Evolutionary conservation across 1,284 basidiomycete genomes (phyloP).

Genomic region (Waitea zeae): DNA sequence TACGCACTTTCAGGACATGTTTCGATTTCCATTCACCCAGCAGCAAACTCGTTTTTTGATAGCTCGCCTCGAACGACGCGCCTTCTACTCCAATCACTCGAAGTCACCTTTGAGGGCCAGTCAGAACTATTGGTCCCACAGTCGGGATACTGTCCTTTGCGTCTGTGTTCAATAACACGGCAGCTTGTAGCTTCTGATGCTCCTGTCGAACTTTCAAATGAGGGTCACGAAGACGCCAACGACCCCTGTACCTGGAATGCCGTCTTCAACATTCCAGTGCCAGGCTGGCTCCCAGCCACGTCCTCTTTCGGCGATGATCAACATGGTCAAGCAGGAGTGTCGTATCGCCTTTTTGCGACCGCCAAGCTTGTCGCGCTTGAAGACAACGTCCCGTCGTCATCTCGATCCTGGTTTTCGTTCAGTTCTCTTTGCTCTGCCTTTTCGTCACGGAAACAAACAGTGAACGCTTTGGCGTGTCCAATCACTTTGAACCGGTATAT

Average conservation of each 20-base stretch:
- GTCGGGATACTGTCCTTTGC: slow-evolving; percentile 41
- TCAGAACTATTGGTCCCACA: slow-evolving; percentile 39
- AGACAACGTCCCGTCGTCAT: slow-evolving; percentile 16
- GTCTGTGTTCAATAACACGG: slow-evolving; percentile 46
- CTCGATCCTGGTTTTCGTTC: slow-evolving; percentile 23
- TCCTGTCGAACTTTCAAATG: slow-evolving; percentile 42
- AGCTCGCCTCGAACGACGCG: slow-evolving; percentile 22
- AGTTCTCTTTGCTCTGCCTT: slow-evolving; percentile 25
- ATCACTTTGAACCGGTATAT: slow-evolving; percentile 30
- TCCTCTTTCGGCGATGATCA: slow-evolving; percentile 24
- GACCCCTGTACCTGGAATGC: slow-evolving; percentile 48
- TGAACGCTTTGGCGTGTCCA: slow-evolving; percentile 16
- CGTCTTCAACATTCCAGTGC: slow-evolving; percentile 51
- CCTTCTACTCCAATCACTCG: slow-evolving; percentile 45
- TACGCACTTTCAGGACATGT: slow-evolving; percentile 68
- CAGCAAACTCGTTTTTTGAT: slow-evolving; percentile 28
- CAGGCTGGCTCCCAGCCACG: slow-evolving; percentile 61
- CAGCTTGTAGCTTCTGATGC: slow-evolving; percentile 34
- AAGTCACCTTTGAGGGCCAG: slow-evolving; percentile 62
- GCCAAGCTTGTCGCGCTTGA: slow-evolving; percentile 34
- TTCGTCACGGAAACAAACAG: slow-evolving; percentile 17
- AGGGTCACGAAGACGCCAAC: slow-evolving; percentile 33
- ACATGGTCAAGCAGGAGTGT: slow-evolving; percentile 28
- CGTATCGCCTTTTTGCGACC: slow-evolving; percentile 50
- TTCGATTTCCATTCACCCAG: slow-evolving; percentile 33